Evolutionary conservation across 1,139 yeast genomes (phyloP), one percentile per base, ranked within the genome.

Genomic region (Diutina neorugosa): DNA sequence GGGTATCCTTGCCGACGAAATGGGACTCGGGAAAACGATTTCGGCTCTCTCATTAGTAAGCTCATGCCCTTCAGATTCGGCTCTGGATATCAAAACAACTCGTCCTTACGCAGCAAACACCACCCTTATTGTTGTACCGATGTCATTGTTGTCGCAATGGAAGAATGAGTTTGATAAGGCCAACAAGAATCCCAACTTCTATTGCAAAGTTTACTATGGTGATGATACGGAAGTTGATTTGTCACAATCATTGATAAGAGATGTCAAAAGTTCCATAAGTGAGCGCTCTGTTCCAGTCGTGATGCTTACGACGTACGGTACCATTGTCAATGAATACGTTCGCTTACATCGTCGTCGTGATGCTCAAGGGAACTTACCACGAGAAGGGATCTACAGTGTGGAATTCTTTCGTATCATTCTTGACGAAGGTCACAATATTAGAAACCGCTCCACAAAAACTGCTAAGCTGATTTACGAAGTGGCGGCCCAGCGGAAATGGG

Each of bases 21-120:
- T 91, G 98, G 98, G 98, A 0, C 73, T 91, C 7, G 98, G 98
- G 49, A 91, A 91, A 63, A 91, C 98, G 0, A 86, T 91, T 20
- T 86, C 96, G 0, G 81, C 96, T 0, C 67, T 89, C 56, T 79
- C 97, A 0, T 68, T 93, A 53, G 72, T 93, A 6, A 80, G 85
- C 55, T 76, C 87, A 0, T 81, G 76, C 8, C 87, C 89, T 0
- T 66, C 62, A 52, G 61, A 58, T 18, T 4, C 19, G 6, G 34
- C n/a, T 8, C 31, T 9, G 12, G 48, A n/a, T n/a, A 44, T 14
- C 16, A 31, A 31, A 11, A 31, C 37, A 11, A 53, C 49, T 20
- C 46, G 58, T 4, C 37, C 37, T 6, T 87, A 84, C 66, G 96
- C 96, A 0, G 71, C 72, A 25, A 74, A 71, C 51, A 84, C 96